Percentiles rank a stretch among this genome's conserved stretches.
Evolutionary conservation across 2,329 filamentous ascomycete genomes (phyloP).

Genomic region (Amauroascus verrucosus): DNA sequence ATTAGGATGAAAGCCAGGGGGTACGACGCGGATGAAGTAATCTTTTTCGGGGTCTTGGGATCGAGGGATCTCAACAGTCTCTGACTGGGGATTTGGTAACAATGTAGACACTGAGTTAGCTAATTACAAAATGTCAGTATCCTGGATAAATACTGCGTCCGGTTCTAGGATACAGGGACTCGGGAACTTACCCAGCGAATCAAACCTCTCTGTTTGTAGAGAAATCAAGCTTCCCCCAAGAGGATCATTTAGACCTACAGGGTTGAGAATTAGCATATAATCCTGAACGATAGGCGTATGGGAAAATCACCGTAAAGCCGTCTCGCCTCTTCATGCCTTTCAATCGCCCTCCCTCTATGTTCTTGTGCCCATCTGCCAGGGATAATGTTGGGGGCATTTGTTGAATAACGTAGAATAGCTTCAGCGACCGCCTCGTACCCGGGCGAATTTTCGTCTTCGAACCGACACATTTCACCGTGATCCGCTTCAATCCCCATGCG

Average conservation of each 20-base stretch:
- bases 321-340: constrained; percentile 31
- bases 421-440: constrained; percentile 51
- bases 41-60: constrained; percentile 11
- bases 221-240: constrained; percentile 5
- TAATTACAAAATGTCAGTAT: neutral
- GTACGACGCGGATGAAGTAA: constrained; percentile 33
- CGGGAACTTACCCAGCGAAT: constrained; percentile 9
- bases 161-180: neutral
- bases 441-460: constrained; percentile 52
- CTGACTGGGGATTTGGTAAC: constrained; percentile 2
- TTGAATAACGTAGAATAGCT: constrained; percentile 38
- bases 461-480: constrained; percentile 65
- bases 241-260: constrained; percentile 1
- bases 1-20: constrained; percentile 53
- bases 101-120: constrained; percentile 3
- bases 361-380: constrained; percentile 51
- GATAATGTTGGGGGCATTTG: constrained; percentile 47
- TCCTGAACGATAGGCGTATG: neutral
- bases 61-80: constrained; percentile 3
- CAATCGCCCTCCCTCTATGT: constrained; percentile 32
- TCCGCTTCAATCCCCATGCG: constrained; percentile 65
- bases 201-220: constrained; percentile 5
- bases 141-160: neutral
- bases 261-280: neutral
- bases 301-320: constrained; percentile 25